Evolutionary conservation across 148 eudicot genomes (phyloP).

Genomic region (Simmondsia chinensis): DNA sequence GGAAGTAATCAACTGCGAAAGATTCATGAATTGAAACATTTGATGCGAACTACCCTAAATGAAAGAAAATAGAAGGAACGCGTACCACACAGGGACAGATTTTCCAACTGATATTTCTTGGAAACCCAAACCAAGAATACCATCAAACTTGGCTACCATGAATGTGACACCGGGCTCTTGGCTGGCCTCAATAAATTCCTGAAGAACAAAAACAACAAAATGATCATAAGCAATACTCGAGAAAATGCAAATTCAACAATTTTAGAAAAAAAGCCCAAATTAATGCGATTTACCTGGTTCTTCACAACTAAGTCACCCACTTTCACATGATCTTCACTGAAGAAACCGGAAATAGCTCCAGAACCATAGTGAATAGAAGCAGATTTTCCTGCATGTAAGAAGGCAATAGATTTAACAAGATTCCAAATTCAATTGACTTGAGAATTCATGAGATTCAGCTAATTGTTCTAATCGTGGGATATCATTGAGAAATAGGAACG

Average conservation of each 20-base stretch:
- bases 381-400: slow-evolving; percentile 40
- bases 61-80: background rate
- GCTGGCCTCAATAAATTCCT: slow-evolving; percentile 95
- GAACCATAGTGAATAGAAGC: slow-evolving; percentile 71
- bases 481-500: too few relatives aligned
- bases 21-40: too few relatives aligned
- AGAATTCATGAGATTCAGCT: too few relatives aligned
- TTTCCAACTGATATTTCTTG: slow-evolving; percentile 80
- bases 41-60: too few relatives aligned
- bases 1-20: too few relatives aligned
- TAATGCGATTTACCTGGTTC: slow-evolving; percentile 37
- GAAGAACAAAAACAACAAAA: background rate
- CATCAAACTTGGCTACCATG: slow-evolving; percentile 86
- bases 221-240: too few relatives aligned
- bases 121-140: slow-evolving; percentile 90
- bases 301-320: slow-evolving; percentile 63
- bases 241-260: too few relatives aligned
- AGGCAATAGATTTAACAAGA: too few relatives aligned
- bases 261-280: background rate
- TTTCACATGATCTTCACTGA: slow-evolving; percentile 51
- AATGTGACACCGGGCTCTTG: slow-evolving; percentile 79
- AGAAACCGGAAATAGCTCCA: slow-evolving; percentile 72
- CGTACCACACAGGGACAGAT: slow-evolving; percentile 90
- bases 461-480: too few relatives aligned
- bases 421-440: background rate